A percentile compares a stretch with the other conserved stretches of the same genome.
Evolutionary conservation across 1,284 basidiomycete genomes (phyloP).

Genomic region (Boletus sp.): DNA sequence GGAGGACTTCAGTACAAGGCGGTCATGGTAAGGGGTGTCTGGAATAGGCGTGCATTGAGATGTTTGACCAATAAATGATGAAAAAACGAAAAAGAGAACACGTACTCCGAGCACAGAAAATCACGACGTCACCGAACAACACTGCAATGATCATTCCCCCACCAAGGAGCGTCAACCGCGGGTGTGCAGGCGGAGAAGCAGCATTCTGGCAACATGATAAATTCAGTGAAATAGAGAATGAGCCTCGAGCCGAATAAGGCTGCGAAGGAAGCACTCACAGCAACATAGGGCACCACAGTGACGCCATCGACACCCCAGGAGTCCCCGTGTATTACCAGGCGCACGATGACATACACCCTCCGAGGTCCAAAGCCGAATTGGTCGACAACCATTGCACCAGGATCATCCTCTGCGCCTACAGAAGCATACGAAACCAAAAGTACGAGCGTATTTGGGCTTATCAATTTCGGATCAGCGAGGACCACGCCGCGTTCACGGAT

Average conservation of each 20-base stretch:
- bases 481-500: slow-evolving; percentile 5
- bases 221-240: background rate
- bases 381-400: slow-evolving; percentile 45
- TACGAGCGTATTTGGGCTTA: slow-evolving; percentile 55
- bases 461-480: slow-evolving; percentile 4
- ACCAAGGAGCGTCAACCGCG: slow-evolving; percentile 62
- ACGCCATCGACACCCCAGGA: slow-evolving; percentile 41
- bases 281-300: slow-evolving; percentile 72
- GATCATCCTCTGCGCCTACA: slow-evolving; percentile 50
- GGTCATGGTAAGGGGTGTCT: slow-evolving; percentile 74
- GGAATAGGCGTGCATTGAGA: slow-evolving; percentile 5
- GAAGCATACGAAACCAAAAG: slow-evolving; percentile 69
- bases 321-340: slow-evolving; percentile 41
- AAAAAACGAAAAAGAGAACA: background rate
- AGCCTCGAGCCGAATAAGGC: background rate
- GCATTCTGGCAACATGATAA: slow-evolving; percentile 52
- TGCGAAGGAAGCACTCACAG: slow-evolving; percentile 49
- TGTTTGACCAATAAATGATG: background rate
- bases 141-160: slow-evolving; percentile 61
- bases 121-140: slow-evolving; percentile 79
- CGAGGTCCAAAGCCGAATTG: slow-evolving; percentile 48
- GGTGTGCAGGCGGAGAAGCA: slow-evolving; percentile 69
- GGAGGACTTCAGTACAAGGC: slow-evolving; percentile 69
- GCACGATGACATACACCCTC: slow-evolving; percentile 66
- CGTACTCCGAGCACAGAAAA: slow-evolving; percentile 67